phyloP scores from a whole-genome alignment of 306 rosid genomes.

The Rosa chinensis region DNA sequence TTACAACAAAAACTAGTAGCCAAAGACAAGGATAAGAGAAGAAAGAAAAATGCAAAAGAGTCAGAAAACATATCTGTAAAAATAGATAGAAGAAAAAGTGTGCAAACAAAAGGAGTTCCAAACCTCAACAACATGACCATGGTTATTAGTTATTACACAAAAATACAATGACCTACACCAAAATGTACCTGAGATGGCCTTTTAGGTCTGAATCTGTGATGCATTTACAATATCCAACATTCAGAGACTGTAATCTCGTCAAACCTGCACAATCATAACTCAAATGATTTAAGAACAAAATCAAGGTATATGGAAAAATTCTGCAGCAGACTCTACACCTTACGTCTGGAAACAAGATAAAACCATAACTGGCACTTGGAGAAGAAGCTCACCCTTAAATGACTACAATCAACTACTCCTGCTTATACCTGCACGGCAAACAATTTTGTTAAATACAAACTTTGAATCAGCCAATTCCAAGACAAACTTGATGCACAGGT shows the following conservation, averaged over 20 bases:
- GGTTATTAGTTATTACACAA: not conserved
- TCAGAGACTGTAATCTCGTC: conserved; percentile 54
- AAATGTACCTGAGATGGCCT: conserved; percentile 57
- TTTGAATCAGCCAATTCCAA: too few relatives aligned
- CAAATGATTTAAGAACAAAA: conserved; percentile 2
- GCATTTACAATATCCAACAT: conserved; percentile 62
- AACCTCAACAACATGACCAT: not conserved
- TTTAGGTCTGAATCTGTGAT: conserved; percentile 54
- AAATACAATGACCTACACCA: conserved; percentile 13
- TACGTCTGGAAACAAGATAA: too few relatives aligned
- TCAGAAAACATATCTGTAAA: not conserved
- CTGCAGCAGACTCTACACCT: too few relatives aligned
- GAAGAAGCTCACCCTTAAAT: too few relatives aligned
- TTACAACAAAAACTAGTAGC: not conserved
- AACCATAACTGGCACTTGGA: too few relatives aligned
- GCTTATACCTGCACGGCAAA: too few relatives aligned
- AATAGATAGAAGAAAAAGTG: not conserved
- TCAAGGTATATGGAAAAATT: too few relatives aligned
- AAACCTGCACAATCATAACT: conserved; percentile 44
- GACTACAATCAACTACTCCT: too few relatives aligned
- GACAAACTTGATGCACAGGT: too few relatives aligned
- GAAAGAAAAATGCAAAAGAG: not conserved
- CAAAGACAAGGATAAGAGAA: not conserved
- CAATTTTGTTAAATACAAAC: too few relatives aligned
- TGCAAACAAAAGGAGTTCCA: not conserved